Evolutionary conservation across 371 early-diverging fungal species (phyloP).

Genomic region (Quaeritorhiza haematococci): DNA sequence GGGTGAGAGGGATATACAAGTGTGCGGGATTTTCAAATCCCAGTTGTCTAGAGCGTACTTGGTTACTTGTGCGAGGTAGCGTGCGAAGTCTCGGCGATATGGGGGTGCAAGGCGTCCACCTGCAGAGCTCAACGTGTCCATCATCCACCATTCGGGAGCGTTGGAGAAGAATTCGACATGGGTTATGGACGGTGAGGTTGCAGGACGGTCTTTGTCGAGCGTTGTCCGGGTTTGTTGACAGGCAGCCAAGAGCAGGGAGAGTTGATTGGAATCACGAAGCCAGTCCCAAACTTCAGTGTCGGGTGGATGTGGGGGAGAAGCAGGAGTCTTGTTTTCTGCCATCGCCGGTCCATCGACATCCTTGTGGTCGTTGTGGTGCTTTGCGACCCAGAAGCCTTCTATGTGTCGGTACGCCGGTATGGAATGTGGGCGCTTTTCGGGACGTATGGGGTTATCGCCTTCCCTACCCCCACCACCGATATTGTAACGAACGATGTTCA

Average conservation of each 20-base stretch:
- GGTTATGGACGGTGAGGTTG: not conserved
- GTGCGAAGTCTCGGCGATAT: not conserved
- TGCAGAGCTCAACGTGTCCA: slow-evolving; percentile 3
- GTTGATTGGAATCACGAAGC: slow-evolving; percentile 13
- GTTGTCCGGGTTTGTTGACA: not conserved
- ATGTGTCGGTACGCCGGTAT: slow-evolving; percentile 8
- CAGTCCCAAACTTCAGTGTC: slow-evolving; percentile 13
- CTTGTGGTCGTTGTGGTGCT: not conserved
- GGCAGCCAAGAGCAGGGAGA: slow-evolving; percentile 11
- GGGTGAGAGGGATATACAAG: slow-evolving; percentile 2
- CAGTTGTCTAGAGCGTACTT: slow-evolving; percentile 7
- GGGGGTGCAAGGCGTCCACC: slow-evolving; percentile 7
- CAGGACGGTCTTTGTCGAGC: not conserved
- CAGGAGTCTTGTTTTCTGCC: too few relatives aligned
- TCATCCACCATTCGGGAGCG: slow-evolving; percentile 29
- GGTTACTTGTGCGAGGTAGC: slow-evolving; percentile 9
- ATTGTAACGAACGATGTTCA: slow-evolving; percentile 20
- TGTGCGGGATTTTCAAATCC: slow-evolving; percentile 1
- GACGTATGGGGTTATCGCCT: slow-evolving; percentile 7
- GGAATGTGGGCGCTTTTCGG: not conserved
- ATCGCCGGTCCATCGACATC: too few relatives aligned
- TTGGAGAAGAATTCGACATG: slow-evolving; percentile 18
- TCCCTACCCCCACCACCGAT: slow-evolving; percentile 13
- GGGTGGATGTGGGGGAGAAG: too few relatives aligned
- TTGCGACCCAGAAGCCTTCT: slow-evolving; percentile 15